A percentile compares a stretch with the other conserved stretches of the same genome.
Conservation (phyloP, 495 filamentous ascomycete genomes). For the Tuber indicum region DNA sequence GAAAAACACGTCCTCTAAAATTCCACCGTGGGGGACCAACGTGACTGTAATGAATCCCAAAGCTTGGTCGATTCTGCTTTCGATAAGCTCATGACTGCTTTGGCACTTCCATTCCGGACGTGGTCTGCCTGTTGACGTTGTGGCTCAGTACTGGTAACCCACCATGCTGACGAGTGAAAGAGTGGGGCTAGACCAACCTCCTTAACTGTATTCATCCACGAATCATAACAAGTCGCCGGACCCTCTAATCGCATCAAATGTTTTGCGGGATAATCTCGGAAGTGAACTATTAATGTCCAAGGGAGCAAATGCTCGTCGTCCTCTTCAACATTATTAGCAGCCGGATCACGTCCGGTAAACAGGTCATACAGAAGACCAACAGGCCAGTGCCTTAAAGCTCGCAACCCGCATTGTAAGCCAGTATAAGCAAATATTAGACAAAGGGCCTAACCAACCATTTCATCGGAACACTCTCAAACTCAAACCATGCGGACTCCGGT, state of each 20-base stretch:
- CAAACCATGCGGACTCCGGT: conserved; percentile 59
- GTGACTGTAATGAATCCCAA: conserved; percentile 76
- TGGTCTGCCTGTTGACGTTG: conserved; percentile 63
- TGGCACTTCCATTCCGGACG: conserved; percentile 80
- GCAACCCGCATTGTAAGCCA: conserved; percentile 46
- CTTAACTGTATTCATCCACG: conserved; percentile 90
- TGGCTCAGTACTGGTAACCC: not conserved
- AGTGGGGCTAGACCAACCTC: conserved; percentile 49
- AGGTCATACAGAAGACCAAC: conserved; percentile 85
- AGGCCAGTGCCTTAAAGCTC: conserved; percentile 58
- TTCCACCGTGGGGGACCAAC: conserved; percentile 48
- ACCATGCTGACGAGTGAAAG: conserved; percentile 9
- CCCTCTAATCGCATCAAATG: conserved; percentile 60
- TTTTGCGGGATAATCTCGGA: conserved; percentile 66
- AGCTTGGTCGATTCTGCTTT: conserved; percentile 80
- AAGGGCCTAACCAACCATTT: conserved; percentile 51
- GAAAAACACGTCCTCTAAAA: conserved; percentile 9
- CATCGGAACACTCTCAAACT: conserved; percentile 68
- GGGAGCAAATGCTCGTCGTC: conserved; percentile 54
- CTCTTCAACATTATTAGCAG: conserved; percentile 41
- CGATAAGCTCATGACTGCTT: conserved; percentile 84
- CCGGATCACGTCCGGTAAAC: conserved; percentile 61
- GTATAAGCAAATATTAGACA: not conserved
- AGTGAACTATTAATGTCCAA: conserved; percentile 72
- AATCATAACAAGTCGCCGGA: conserved; percentile 58